phyloP scores from a whole-genome alignment of 2,329 filamentous ascomycete species.

The Emericellopsis atlantica region DNA sequence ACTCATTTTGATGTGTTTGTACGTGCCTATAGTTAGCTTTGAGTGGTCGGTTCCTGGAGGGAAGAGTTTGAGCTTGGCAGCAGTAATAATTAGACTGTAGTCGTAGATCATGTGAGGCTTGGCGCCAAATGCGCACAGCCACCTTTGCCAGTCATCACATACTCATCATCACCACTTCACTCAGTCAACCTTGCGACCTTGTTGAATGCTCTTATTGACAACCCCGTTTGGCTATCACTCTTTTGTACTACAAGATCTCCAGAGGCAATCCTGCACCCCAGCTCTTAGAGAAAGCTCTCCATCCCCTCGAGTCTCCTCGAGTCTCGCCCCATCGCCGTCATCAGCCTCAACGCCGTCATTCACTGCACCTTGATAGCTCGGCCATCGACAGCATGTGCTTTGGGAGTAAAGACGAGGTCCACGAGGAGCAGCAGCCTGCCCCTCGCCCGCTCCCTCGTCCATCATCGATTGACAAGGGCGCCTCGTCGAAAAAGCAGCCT shows the following conservation, averaged over 20 bases:
- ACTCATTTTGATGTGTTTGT: not conserved
- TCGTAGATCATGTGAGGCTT: no score
- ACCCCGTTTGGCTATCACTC: no score
- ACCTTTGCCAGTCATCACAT: not conserved
- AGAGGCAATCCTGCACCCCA: no score
- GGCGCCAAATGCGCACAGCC: not conserved
- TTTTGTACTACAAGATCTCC: no score
- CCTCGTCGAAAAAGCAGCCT: not conserved
- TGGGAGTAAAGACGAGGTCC: slow-evolving; percentile 25
- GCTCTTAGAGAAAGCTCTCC: no score
- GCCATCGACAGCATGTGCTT: slow-evolving; percentile 31
- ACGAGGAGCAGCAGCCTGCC: slow-evolving; percentile 19
- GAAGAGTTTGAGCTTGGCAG: no score
- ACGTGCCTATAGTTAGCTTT: not conserved
- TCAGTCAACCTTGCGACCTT: no score
- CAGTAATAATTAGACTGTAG: no score
- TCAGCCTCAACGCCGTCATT: slow-evolving; percentile 31
- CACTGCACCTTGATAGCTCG: slow-evolving; percentile 23
- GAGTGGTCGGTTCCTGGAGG: no score
- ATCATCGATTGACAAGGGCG: slow-evolving; percentile 12
- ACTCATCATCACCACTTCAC: no score
- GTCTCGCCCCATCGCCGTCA: slow-evolving; percentile 19
- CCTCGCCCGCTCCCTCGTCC: slow-evolving; percentile 22
- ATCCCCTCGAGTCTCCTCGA: no score
- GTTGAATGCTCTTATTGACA: no score